phyloP scores from a whole-genome alignment of 129 eudicot genomes.

The Centrapalus pauciflorus region DNA sequence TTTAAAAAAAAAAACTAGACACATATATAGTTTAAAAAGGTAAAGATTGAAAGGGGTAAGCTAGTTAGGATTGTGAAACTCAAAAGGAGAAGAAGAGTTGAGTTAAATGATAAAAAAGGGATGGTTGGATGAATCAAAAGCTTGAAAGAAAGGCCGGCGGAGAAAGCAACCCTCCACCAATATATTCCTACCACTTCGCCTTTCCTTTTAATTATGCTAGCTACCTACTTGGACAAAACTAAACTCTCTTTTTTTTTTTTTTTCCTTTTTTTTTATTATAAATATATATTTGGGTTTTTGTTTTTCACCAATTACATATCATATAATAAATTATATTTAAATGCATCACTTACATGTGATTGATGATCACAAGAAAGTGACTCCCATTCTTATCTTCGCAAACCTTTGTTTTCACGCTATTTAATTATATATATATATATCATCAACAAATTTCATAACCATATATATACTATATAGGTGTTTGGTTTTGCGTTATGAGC shows the following conservation, averaged over 20 bases:
- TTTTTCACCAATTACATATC: conserved; percentile 13
- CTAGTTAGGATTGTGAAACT: conserved; percentile 1
- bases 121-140: conserved; percentile 7
- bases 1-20: no score
- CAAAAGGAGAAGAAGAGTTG: not conserved
- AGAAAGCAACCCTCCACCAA: conserved; percentile 25
- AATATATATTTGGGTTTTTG: not conserved
- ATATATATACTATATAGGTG: no score
- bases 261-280: not conserved
- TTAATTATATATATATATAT: not conserved
- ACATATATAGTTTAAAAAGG: no score
- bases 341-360: conserved; percentile 27
- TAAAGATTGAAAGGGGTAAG: no score
- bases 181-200: conserved; percentile 16
- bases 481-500: no score
- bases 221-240: conserved; percentile 7
- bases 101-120: not conserved
- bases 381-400: conserved; percentile 26
- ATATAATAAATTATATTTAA: no score
- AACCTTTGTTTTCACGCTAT: conserved; percentile 20
- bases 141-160: conserved; percentile 14
- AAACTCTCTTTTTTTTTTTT: not conserved
- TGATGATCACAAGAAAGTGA: conserved; percentile 37
- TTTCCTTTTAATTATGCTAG: not conserved
- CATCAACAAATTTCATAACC: no score